Conservation (phyloP, 345 rosid species). For the Heritiera littoralis region DNA sequence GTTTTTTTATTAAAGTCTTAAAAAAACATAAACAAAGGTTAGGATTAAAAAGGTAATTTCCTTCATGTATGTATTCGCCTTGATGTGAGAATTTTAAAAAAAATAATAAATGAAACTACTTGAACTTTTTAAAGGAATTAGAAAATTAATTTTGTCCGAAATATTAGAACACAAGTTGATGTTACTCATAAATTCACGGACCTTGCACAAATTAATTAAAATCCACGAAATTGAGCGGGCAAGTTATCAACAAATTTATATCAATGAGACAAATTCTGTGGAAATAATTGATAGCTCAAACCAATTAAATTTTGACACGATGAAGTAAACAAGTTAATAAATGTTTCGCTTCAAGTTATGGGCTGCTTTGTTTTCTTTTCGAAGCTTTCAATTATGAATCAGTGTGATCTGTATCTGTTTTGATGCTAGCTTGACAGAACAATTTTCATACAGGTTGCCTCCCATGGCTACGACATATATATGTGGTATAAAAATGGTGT, state of each 20-base stretch:
- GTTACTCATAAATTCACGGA: no score
- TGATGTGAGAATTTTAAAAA: no score
- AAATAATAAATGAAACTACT: no score
- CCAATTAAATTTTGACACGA: neutral
- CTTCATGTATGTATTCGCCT: no score
- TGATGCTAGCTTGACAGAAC: neutral
- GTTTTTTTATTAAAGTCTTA: no score
- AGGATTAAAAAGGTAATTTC: no score
- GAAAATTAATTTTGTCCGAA: no score
- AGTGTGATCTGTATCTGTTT: neutral
- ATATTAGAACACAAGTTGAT: neutral
- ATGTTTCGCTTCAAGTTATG: no score
- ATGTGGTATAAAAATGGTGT: neutral
- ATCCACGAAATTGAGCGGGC: neutral
- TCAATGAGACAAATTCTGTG: neutral
- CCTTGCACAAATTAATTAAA: no score
- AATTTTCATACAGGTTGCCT: neutral
- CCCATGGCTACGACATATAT: neutral
- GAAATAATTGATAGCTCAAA: neutral
- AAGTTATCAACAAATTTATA: neutral
- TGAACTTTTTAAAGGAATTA: no score
- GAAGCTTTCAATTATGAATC: neutral
- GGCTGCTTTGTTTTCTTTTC: neutral
- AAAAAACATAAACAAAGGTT: no score
- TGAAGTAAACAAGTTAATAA: neutral